phyloP scores from a whole-genome alignment of 2,329 filamentous ascomycete species.

The Lachnellula occidentalis region DNA sequence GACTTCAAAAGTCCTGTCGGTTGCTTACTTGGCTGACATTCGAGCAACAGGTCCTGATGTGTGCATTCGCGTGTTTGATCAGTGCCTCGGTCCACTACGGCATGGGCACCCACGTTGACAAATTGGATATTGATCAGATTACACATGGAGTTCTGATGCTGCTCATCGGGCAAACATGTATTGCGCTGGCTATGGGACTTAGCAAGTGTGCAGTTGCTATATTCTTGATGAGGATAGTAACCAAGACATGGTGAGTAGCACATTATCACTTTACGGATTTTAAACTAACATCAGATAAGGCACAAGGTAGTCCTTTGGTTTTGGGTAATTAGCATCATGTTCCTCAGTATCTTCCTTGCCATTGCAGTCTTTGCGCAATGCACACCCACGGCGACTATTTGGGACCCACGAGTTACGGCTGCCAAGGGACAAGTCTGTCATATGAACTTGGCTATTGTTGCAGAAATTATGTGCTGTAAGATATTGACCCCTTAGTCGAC shows the following conservation, averaged over 20 bases:
- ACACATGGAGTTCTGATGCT: background rate
- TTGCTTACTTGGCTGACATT: background rate
- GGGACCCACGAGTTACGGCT: background rate
- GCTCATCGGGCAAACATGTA: background rate
- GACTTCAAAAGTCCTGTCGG: background rate
- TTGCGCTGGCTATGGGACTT: background rate
- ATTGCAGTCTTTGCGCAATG: background rate
- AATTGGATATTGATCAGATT: background rate
- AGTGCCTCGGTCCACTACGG: background rate
- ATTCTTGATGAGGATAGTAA: slow-evolving; percentile 1
- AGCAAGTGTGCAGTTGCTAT: slow-evolving; percentile 3
- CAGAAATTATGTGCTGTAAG: background rate
- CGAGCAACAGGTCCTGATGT: background rate
- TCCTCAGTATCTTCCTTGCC: background rate
- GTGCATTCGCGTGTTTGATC: background rate
- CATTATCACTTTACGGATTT: background rate
- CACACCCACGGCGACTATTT: background rate
- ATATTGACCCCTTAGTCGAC: background rate
- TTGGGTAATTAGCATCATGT: background rate
- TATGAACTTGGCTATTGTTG: background rate
- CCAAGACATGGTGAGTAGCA: background rate
- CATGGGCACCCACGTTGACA: background rate
- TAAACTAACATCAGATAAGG: background rate
- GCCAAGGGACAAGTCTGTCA: background rate
- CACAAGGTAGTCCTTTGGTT: background rate